Evolutionary conservation across 805 yeast genomes (phyloP).

Genomic region (Starmerella ratchasimensis): DNA sequence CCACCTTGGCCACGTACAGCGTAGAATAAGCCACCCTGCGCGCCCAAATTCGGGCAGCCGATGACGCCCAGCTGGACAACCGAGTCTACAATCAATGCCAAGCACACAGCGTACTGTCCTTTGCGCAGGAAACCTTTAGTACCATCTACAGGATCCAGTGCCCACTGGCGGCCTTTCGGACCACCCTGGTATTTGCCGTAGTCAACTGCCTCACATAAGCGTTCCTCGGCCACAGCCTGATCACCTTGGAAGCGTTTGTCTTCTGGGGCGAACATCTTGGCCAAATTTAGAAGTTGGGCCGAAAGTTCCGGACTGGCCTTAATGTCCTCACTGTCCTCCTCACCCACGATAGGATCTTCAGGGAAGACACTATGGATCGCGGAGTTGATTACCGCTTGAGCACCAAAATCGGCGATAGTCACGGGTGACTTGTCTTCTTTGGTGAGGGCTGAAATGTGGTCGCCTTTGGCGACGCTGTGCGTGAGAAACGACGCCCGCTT

Average conservation of each 20-base stretch:
- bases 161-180: constrained; percentile 75
- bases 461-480: constrained; percentile 34
- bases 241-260: constrained; percentile 18
- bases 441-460: constrained; percentile 33
- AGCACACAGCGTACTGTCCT: constrained; percentile 92
- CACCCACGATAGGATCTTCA: constrained; percentile 77
- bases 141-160: constrained; percentile 96
- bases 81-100: constrained; percentile 79
- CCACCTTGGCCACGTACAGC: constrained; percentile 61
- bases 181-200: constrained; percentile 75
- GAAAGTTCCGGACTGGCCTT: constrained; percentile 38
- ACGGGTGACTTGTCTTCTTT: constrained; percentile 90
- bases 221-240: constrained; percentile 28
- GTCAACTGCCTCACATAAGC: constrained; percentile 56
- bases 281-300: constrained; percentile 44
- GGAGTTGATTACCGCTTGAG: constrained; percentile 83
- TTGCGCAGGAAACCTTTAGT: constrained; percentile 93
- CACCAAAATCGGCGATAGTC: constrained; percentile 87
- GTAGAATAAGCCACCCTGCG: constrained; percentile 61
- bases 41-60: constrained; percentile 82
- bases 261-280: constrained; percentile 36
- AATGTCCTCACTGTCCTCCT: constrained; percentile 70
- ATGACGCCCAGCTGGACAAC: constrained; percentile 78
- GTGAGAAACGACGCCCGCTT: constrained; percentile 74
- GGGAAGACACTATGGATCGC: constrained; percentile 75